These are phyloP conservation scores for Acorus calamus DNA, from an alignment of 106 monocot genomes.

Conservation along the genomic window DNA sequence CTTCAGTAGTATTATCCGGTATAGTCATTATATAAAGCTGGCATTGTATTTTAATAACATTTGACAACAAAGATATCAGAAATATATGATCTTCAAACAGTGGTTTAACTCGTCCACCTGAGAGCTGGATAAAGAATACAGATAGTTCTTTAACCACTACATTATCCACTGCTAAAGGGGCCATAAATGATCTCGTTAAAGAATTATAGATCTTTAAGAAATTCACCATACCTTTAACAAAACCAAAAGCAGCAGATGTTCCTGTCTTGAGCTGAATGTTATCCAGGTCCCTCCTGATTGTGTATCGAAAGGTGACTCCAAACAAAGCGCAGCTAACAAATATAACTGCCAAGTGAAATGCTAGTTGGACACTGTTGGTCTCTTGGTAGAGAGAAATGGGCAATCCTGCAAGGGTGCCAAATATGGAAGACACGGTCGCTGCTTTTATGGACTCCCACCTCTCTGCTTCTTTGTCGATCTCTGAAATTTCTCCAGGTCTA, in stretches of 20 bases:
- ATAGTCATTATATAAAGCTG: no score
- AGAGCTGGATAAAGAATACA: no score
- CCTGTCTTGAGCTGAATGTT: conserved; percentile 88
- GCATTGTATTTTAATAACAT: background rate
- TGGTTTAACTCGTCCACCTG: no score
- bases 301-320: conserved; percentile 79
- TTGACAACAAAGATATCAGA: background rate
- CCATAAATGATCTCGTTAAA: no score
- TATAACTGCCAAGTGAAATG: conserved; percentile 26
- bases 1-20: no score
- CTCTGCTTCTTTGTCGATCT: conserved; percentile 28
- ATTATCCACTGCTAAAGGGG: no score
- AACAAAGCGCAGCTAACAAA: conserved; percentile 69
- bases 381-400: conserved; percentile 63
- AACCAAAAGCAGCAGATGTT: conserved; percentile 63
- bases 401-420: conserved; percentile 55
- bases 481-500: conserved; percentile 11
- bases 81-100: background rate
- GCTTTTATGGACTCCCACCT: conserved; percentile 74
- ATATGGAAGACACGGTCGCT: conserved; percentile 54
- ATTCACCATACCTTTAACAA: conserved; percentile 52
- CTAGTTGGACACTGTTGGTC: conserved; percentile 22
- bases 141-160: no score
- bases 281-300: conserved; percentile 71
- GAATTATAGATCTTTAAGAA: background rate